Evolutionary conservation across 2,329 filamentous ascomycete species (phyloP).

Genomic region (Ampelomyces quisqualis): DNA sequence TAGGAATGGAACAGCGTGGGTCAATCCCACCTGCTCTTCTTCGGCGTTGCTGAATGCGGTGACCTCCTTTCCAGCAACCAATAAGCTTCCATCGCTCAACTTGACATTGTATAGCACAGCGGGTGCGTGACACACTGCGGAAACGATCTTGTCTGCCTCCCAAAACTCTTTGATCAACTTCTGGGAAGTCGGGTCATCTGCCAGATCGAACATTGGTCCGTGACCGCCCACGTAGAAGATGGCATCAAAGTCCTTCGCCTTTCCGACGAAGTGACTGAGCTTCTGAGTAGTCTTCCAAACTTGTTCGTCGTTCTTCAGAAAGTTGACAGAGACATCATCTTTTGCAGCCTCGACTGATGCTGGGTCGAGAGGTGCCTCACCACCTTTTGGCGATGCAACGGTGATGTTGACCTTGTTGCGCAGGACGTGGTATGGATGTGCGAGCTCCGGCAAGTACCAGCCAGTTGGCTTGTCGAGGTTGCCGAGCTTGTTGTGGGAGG

Average conservation of each 20-base stretch:
- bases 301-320: constrained; percentile 54
- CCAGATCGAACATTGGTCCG: constrained; percentile 68
- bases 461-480: constrained; percentile 58
- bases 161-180: constrained; percentile 64
- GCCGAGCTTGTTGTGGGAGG: constrained; percentile 57
- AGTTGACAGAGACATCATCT: constrained; percentile 48
- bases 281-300: constrained; percentile 66
- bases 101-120: constrained; percentile 62
- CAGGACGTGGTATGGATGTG: constrained; percentile 45
- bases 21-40: constrained; percentile 51
- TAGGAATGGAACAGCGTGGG: constrained; percentile 58
- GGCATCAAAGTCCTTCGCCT: constrained; percentile 61
- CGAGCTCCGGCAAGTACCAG: constrained; percentile 61
- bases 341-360: constrained; percentile 45
- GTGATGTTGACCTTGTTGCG: constrained; percentile 41
- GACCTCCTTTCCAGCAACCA: constrained; percentile 59
- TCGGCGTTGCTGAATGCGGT: constrained; percentile 63
- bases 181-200: constrained; percentile 57
- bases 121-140: constrained; percentile 70
- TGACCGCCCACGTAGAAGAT: constrained; percentile 62
- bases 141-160: constrained; percentile 61
- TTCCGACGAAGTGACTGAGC: constrained; percentile 58
- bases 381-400: constrained; percentile 45
- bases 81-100: constrained; percentile 50
- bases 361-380: constrained; percentile 43